Evolutionary conservation across 805 yeast species (phyloP).

Genomic region (Lipomyces oligophaga): DNA sequence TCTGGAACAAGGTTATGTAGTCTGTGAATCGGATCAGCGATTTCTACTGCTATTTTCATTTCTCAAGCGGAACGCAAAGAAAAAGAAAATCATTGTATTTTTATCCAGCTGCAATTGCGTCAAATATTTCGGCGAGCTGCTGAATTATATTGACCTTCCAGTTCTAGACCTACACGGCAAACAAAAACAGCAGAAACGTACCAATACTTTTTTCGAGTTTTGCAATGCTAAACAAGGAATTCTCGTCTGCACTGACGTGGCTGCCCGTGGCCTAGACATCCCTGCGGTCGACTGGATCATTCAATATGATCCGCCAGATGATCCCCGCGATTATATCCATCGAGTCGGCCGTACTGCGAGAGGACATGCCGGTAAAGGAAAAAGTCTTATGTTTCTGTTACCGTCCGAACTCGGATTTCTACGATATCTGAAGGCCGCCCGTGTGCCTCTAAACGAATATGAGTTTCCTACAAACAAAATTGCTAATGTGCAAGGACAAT

Average conservation of each 20-base stretch:
- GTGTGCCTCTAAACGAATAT: conserved; percentile 94
- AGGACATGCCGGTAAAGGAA: conserved; percentile 79
- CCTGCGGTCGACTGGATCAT: conserved; percentile 99
- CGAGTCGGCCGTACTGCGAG: conserved; percentile 99
- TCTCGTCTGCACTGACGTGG: conserved; percentile 94
- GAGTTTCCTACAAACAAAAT: conserved; percentile 93
- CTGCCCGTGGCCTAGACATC: conserved; percentile 97
- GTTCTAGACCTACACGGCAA: conserved; percentile 96
- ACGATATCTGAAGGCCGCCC: conserved; percentile 91
- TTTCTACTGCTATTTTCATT: conserved; percentile 87
- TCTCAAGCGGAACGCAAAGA: conserved; percentile 82
- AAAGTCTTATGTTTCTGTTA: conserved; percentile 88
- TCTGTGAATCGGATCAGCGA: conserved; percentile 93
- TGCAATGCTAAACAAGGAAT: conserved; percentile 96
- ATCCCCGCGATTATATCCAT: conserved; percentile 98
- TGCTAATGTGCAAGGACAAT: conserved; percentile 92
- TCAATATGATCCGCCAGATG: conserved; percentile 99
- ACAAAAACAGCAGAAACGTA: conserved; percentile 97
- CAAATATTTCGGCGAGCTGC: conserved; percentile 88
- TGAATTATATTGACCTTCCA: conserved; percentile 94
- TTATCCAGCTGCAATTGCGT: conserved; percentile 96
- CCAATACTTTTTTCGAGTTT: conserved; percentile 96
- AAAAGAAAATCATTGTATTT: conserved; percentile 87
- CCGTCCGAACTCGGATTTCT: conserved; percentile 93
- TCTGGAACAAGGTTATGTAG: conserved; percentile 96